Evolutionary conservation across 108 stramenopile species (phyloP).

Genomic region (Ochromonas danica): DNA sequence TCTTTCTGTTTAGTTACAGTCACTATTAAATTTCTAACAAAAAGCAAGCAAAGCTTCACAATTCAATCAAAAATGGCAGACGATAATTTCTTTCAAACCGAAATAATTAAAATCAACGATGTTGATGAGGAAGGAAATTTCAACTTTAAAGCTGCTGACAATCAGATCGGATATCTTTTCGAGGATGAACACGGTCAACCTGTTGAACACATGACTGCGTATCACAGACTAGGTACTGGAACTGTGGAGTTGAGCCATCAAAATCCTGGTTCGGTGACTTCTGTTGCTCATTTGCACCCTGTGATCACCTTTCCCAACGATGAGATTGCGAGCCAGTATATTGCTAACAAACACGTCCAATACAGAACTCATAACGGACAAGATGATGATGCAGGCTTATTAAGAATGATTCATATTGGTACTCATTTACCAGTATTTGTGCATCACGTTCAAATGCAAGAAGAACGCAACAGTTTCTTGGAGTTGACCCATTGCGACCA

Average conservation of each 20-base stretch:
- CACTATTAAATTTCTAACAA: too few relatives aligned
- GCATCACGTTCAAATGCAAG: neutral
- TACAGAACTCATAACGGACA: neutral
- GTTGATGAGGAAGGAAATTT: neutral
- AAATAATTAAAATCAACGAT: neutral
- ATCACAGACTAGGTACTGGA: neutral
- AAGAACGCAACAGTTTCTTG: neutral
- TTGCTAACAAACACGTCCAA: neutral
- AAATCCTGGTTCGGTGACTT: neutral
- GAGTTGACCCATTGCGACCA: neutral
- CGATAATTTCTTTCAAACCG: neutral
- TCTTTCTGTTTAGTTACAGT: too few relatives aligned
- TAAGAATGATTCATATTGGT: constrained; percentile 2
- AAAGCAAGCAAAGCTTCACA: too few relatives aligned
- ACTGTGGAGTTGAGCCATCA: neutral
- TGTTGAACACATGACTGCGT: neutral
- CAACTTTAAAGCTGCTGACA: neutral
- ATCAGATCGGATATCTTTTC: neutral
- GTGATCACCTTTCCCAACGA: neutral
- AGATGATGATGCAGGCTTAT: neutral
- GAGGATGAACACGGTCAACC: neutral
- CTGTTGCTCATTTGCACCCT: neutral
- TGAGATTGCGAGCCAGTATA: neutral
- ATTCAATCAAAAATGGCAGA: constrained; percentile 2
- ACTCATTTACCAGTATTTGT: constrained; percentile 5